These are phyloP conservation scores for Fomitopsis pulvina DNA, from an alignment of 768 basidiomycete genomes.

Conservation along the genomic window DNA sequence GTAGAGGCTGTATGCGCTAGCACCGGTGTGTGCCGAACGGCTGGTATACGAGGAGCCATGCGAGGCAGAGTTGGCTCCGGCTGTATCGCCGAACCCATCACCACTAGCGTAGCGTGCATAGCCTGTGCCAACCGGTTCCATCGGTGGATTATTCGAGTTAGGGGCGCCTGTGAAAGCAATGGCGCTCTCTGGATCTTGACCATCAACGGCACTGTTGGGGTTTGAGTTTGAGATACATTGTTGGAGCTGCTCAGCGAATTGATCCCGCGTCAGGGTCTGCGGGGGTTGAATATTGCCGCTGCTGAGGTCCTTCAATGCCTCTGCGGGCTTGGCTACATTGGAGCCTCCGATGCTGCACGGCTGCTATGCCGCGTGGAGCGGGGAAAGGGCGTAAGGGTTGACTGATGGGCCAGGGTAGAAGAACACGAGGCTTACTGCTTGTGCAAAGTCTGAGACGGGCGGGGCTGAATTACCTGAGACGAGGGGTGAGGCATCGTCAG, in stretches of 20 bases:
- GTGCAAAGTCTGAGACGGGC: background rate
- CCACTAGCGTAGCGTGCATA: background rate
- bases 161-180: background rate
- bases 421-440: background rate
- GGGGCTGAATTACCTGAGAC: background rate
- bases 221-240: constrained; percentile 1
- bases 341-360: constrained; percentile 1
- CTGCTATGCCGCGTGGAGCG: background rate
- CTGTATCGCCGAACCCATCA: background rate
- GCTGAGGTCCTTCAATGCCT: background rate
- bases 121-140: background rate
- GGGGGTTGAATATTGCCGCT: constrained; percentile 3
- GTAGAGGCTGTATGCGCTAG: too few relatives aligned
- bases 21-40: too few relatives aligned
- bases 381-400: background rate
- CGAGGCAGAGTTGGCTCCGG: background rate
- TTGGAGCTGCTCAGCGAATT: background rate
- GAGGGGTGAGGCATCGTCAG: background rate
- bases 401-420: background rate
- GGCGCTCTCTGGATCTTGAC: background rate
- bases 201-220: background rate
- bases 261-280: background rate
- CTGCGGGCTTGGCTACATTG: background rate
- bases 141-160: background rate
- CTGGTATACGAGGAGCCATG: background rate